Evolutionary conservation across 1,284 basidiomycete genomes (phyloP), one percentile per base, ranked within the genome.

Genomic region (Pseudozyma sp.): DNA sequence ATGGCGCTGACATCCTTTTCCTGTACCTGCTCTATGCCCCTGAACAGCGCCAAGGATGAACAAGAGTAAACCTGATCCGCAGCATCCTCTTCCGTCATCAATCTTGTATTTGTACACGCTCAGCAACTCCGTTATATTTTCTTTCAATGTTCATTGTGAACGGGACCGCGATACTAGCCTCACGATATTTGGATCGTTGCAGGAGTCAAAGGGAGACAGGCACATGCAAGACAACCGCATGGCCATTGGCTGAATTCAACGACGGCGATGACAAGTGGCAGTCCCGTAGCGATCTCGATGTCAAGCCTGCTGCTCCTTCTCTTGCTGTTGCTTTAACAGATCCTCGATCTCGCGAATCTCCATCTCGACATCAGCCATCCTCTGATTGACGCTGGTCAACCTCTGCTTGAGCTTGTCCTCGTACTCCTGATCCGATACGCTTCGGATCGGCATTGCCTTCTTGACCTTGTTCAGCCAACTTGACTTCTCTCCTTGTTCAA

Each of bases 341-440:
- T 13, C 34, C 35, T 75, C 73, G n/a, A 74, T 59, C 44, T 75
- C 68, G 45, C 55, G 39, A 4, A 77, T 58, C 57, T 77, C 71
- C 13, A 31, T 17, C 49, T 75, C 59, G 6, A 72, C 58, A 44
- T 64, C 67, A 7, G 64, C 65, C 49, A 75, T 58, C 16, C 71
- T 49, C 37, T 68, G 68, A 33, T 75, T 66, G 10, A 77, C 62
- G 19, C 46, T 43, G 29, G 29, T 47, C 39, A 77, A 44, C 39
- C 67, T 50, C 24, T 57, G 57, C 40, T 65, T 55, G 17, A 77
- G 43, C 48, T 70, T 75, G 8, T 29, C 19, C 61, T 75, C 71
- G 43, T 77, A 77, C 65, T 77, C 72, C 42, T 77, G 64, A 45
- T 77, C 73, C 39, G 72, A 66, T 19, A 77, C 54, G 46, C 63